Evolutionary conservation across 2,329 filamentous ascomycete genomes (phyloP).

Genomic region (Amylocarpus encephaloides): DNA sequence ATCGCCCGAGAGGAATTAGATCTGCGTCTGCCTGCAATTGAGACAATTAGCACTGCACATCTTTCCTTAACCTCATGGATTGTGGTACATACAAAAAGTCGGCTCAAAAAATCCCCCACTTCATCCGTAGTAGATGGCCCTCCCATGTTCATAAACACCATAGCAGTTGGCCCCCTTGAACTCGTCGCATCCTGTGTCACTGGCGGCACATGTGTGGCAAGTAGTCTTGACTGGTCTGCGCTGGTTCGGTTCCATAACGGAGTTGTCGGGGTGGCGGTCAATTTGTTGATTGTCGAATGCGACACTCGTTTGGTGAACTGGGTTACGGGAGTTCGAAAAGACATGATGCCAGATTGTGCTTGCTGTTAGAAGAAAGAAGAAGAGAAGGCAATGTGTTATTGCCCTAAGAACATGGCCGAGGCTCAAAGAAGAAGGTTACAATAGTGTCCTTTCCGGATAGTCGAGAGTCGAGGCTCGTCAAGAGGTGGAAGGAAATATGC

Average conservation of each 20-base stretch:
- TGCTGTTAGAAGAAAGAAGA: not conserved
- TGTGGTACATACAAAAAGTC: constrained; percentile 69
- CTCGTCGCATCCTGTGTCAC: constrained; percentile 71
- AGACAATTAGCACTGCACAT: constrained; percentile 5
- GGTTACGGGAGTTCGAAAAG: constrained; percentile 34
- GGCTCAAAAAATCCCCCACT: constrained; percentile 82
- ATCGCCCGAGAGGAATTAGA: constrained; percentile 85
- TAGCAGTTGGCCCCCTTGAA: constrained; percentile 80
- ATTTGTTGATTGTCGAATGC: constrained; percentile 22
- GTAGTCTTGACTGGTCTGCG: constrained; percentile 35
- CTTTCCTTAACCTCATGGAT: constrained; percentile 8
- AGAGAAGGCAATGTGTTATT: constrained; percentile 1
- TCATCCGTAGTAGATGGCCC: constrained; percentile 84
- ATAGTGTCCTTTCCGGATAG: not conserved
- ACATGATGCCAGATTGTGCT: constrained; percentile 32
- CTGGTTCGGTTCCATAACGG: constrained; percentile 33
- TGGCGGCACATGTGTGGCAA: constrained; percentile 63
- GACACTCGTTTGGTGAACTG: constrained; percentile 29
- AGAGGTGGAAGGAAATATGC: too few relatives aligned
- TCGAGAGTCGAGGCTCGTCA: too few relatives aligned
- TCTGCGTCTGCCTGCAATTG: constrained; percentile 72
- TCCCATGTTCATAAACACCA: constrained; percentile 99
- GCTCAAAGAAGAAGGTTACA: constrained; percentile 1
- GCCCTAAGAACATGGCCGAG: constrained; percentile 14
- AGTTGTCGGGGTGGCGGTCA: constrained; percentile 28